These are phyloP conservation scores for Epichloe typhina DNA, from an alignment of 2,329 filamentous ascomycete species.

Conservation along the genomic window DNA sequence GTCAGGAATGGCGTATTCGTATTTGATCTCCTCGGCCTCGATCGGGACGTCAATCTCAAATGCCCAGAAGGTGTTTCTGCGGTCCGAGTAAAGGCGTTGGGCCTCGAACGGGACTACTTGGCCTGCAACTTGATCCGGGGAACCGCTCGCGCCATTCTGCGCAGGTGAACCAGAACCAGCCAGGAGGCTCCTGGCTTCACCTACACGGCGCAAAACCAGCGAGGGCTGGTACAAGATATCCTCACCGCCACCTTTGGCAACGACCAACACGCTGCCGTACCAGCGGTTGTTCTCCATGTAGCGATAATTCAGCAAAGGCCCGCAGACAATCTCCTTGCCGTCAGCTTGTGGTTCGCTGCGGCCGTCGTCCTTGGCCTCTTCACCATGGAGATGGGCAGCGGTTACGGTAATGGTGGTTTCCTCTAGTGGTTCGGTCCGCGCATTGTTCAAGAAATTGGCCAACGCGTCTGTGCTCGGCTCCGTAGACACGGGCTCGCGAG, in stretches of 20 bases:
- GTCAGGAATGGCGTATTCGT: constrained; percentile 63
- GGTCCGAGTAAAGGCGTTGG: constrained; percentile 50
- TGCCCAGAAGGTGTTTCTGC: constrained; percentile 75
- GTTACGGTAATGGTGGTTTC: constrained; percentile 37
- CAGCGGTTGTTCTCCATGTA: constrained; percentile 60
- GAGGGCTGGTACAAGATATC: constrained; percentile 44
- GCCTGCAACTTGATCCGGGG: constrained; percentile 13
- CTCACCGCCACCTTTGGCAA: constrained; percentile 58
- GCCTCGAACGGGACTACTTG: constrained; percentile 27
- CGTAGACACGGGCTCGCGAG: constrained; percentile 20
- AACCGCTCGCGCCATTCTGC: constrained; percentile 17
- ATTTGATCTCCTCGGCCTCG: constrained; percentile 53
- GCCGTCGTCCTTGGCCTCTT: not conserved
- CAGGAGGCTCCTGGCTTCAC: constrained; percentile 11
- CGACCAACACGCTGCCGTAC: constrained; percentile 77
- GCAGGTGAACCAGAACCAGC: constrained; percentile 11
- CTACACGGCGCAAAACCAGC: constrained; percentile 38
- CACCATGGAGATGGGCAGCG: constrained; percentile 12
- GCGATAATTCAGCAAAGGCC: constrained; percentile 66
- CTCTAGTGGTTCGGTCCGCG: constrained; percentile 32
- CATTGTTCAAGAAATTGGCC: constrained; percentile 41
- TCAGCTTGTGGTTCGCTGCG: constrained; percentile 19
- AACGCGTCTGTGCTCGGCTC: constrained; percentile 34
- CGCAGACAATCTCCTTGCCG: constrained; percentile 51
- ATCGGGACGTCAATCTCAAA: constrained; percentile 76